Percentiles rank a stretch among this genome's conserved stretches.
Evolutionary conservation across 208 protist genomes (phyloP).

Genomic region (Borovskyia barvae): DNA sequence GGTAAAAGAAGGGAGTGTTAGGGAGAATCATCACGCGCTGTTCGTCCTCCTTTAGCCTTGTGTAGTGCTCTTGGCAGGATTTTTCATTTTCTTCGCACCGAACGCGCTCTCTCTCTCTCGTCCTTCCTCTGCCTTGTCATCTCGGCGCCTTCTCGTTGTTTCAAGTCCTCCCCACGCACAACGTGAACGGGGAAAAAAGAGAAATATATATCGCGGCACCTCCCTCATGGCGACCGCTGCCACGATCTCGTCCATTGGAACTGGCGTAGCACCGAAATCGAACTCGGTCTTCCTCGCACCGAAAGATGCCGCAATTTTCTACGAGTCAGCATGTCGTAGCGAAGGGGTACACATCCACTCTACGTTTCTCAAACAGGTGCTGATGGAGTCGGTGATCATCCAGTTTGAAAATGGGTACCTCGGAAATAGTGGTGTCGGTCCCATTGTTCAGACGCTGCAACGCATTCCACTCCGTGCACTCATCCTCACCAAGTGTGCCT

Average conservation of each 20-base stretch:
- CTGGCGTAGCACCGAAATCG: not conserved
- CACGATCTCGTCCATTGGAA: not conserved
- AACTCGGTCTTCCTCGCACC: slow-evolving; percentile 23
- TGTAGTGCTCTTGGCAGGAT: not conserved
- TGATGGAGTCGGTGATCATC: slow-evolving; percentile 41
- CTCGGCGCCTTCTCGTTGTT: too few species aligned
- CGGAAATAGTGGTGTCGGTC: slow-evolving; percentile 63
- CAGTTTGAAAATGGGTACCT: slow-evolving; percentile 84
- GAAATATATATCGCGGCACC: too few species aligned
- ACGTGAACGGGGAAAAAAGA: too few species aligned
- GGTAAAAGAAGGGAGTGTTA: too few species aligned
- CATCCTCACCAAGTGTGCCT: slow-evolving; percentile 41
- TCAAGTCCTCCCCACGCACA: too few species aligned
- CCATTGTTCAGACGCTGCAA: slow-evolving; percentile 68
- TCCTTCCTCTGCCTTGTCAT: too few species aligned
- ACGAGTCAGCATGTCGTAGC: slow-evolving; percentile 43
- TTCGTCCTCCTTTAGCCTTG: not conserved
- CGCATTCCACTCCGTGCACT: slow-evolving; percentile 48
- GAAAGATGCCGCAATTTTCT: slow-evolving; percentile 44
- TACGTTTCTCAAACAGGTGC: slow-evolving; percentile 65
- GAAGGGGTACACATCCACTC: slow-evolving; percentile 28
- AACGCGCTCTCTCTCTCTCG: not conserved
- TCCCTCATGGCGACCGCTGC: slow-evolving; percentile 1
- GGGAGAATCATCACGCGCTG: not conserved
- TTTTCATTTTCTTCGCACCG: not conserved